Evolutionary conservation across 352 stramenopile species (phyloP), one percentile per base, ranked within the genome.

Genomic region (Pythium grandisporangium): DNA sequence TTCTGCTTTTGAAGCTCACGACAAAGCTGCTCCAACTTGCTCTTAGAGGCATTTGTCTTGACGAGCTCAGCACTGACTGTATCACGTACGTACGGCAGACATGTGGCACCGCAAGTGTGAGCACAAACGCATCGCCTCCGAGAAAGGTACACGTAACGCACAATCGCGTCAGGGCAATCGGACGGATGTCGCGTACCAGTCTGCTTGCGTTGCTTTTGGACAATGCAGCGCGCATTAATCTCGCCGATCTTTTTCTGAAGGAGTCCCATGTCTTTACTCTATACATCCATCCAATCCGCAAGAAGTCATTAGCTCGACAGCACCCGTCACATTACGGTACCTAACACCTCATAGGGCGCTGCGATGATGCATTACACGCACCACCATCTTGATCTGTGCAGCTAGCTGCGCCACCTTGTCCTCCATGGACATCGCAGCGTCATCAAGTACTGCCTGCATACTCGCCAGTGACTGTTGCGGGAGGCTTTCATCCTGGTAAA

Each of bases 1-100:
- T 93, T 93, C 38, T 93, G 80, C 53, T 89, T 89, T 54, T 91
- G 77, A 23, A 93, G 37, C 42, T 91, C 80, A 7, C 80, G 75
- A 55, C 80, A 93, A 7, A 93, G 70, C 30, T 87, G 69, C 40
- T 93, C 80, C 29, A 93, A 51, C 47, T 93, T 93, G 32, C 30
- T 24, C 44, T 90, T 93, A 6, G 77, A 75, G 6, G 60, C 41
- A 19, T 53, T 74, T 4, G 72, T 67, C 55, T 90, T 90, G 22
- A 52, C 50, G 26, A 90, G 47, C 51, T 90, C 74, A 11, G 64
- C 64, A 39, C 47, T 70, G 26, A 76, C 71, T 89, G 30, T 29
- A 67, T 16, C 35, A 30, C 29, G 33, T 27, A 21, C 34, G 2
- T n/a, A n/a, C n/a, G n/a, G n/a, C n/a, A n/a, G n/a, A n/a, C n/a